Percentiles rank a stretch among this genome's conserved stretches.
Evolutionary conservation across 768 basidiomycete species (phyloP).

Genomic region (Psilocybe subaeruginosa): DNA sequence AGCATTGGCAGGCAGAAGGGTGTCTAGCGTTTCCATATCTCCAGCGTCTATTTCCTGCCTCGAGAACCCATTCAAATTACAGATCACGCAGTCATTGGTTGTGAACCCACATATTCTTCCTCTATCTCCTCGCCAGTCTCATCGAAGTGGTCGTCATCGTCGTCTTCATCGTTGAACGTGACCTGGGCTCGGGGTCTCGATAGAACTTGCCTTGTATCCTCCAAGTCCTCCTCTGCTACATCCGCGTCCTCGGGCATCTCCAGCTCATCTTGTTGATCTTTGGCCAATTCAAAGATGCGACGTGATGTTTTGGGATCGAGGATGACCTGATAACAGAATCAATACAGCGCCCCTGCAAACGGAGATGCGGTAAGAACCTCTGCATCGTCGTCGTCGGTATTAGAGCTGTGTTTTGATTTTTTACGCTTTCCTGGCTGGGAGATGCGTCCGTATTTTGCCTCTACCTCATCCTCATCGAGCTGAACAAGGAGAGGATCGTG

Average conservation of each 20-base stretch:
- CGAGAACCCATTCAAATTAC: slow-evolving; percentile 12
- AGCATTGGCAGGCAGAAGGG: slow-evolving; percentile 74
- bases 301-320: slow-evolving; percentile 82
- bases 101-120: slow-evolving; percentile 57
- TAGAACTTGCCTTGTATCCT: slow-evolving; percentile 30
- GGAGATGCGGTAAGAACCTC: slow-evolving; percentile 47
- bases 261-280: slow-evolving; percentile 91
- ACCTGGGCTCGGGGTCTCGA: slow-evolving; percentile 38
- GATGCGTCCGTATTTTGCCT: slow-evolving; percentile 78
- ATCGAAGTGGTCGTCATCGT: slow-evolving; percentile 52
- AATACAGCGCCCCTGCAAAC: slow-evolving; percentile 9
- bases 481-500: slow-evolving; percentile 91
- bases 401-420: slow-evolving; percentile 53
- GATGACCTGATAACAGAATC: slow-evolving; percentile 49
- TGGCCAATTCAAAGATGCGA: slow-evolving; percentile 90
- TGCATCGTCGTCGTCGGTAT: slow-evolving; percentile 55
- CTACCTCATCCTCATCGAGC: slow-evolving; percentile 75
- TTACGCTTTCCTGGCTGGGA: slow-evolving; percentile 77
- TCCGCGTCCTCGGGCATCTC: slow-evolving; percentile 61
- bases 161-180: slow-evolving; percentile 52
- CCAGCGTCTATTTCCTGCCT: slow-evolving; percentile 85
- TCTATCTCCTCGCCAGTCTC: slow-evolving; percentile 59
- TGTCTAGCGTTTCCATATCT: slow-evolving; percentile 86
- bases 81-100: background rate
- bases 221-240: slow-evolving; percentile 46